Base-by-base conservation (phyloP, 257 asterid species). In the Ocimum tenuiflorum region DNA sequence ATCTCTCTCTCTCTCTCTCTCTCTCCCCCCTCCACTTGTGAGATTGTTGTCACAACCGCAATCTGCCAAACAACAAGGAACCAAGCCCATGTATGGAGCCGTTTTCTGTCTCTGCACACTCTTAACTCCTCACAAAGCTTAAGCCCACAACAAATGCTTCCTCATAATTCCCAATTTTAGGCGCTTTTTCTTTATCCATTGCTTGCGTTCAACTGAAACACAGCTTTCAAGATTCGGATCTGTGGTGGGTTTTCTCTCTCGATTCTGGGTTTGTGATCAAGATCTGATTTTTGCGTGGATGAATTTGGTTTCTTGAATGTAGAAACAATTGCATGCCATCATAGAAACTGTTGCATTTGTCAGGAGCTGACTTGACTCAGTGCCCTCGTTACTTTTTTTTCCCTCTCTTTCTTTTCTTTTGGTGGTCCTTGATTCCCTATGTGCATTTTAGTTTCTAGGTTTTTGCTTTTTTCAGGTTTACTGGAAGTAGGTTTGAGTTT, bases 351-450 rank as follows among this genome's bases (percentile, higher is more conserved):
- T 71, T 73, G 73, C 79, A 73, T 60, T 73, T 76, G 53, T 79
- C 79, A 66, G 76, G 73, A 53, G 73, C 83, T 70, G 80, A 79
- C 81, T 69, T 69, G 75, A 72, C 69, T 72, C 84, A 65, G 64
- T 73, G 60, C 53, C 49, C 50, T 18, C 71, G 64, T 72, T 61
- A 55, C 74, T 46, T 41, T 68, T 63, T 60, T 69, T 52, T 43
- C 11, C 9, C 11, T 39, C 0, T 43, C 22, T 15, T 29, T 18
- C 33, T 51, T 11, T 66, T 22, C 51, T 62, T 56, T 33, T 65
- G 70, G 77, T 76, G 79, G 81, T 73, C 81, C 77, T 79, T 73
- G 78, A 79, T 76, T 65, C 76, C 75, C 72, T 70, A 19, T 57
- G 57, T 66, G 74, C 69, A 22, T 75, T 67, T 79, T 72, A 15